A percentile compares a stretch with the other conserved stretches of the same genome.
These are phyloP conservation scores for Dactylonectria macrodidyma DNA, from an alignment of 2,329 filamentous ascomycete genomes.

Conservation along the genomic window DNA sequence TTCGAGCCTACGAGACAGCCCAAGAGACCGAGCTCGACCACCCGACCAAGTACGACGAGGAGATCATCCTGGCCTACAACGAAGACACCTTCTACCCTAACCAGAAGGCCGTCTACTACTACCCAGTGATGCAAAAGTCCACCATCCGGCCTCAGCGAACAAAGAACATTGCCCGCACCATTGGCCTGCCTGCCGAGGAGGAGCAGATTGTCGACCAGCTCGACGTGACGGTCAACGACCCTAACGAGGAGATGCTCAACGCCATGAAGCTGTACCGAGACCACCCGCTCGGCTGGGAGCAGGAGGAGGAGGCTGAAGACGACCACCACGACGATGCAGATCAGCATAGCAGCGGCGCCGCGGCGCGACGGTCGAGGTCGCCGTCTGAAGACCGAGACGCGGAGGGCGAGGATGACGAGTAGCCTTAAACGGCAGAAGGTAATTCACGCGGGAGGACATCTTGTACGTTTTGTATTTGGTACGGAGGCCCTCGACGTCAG, in stretches of 20 bases:
- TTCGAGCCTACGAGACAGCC: conserved; percentile 76
- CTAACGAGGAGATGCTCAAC: conserved; percentile 66
- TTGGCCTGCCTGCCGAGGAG: conserved; percentile 63
- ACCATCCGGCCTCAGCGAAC: conserved; percentile 74
- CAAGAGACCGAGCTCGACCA: conserved; percentile 71
- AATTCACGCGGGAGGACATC: conserved; percentile 42
- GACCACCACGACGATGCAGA: conserved; percentile 49
- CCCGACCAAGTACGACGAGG: conserved; percentile 74
- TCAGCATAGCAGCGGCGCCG: conserved; percentile 43
- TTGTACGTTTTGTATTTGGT: conserved; percentile 25
- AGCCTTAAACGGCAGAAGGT: conserved; percentile 17
- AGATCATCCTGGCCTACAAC: conserved; percentile 73
- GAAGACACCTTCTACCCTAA: conserved; percentile 65
- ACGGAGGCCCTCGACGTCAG: conserved; percentile 14
- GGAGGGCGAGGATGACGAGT: conserved; percentile 63
- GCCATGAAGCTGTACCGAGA: conserved; percentile 68
- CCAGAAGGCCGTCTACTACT: conserved; percentile 76
- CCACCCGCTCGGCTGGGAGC: conserved; percentile 65
- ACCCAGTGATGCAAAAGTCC: conserved; percentile 76
- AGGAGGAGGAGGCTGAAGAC: conserved; percentile 56
- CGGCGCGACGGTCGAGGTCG: conserved; percentile 46
- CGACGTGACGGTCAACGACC: conserved; percentile 69
- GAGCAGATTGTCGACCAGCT: conserved; percentile 70
- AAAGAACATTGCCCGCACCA: conserved; percentile 73
- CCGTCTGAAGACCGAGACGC: conserved; percentile 57